Conservation (phyloP, 2,329 filamentous ascomycete species). For the Bisporella sp. region DNA sequence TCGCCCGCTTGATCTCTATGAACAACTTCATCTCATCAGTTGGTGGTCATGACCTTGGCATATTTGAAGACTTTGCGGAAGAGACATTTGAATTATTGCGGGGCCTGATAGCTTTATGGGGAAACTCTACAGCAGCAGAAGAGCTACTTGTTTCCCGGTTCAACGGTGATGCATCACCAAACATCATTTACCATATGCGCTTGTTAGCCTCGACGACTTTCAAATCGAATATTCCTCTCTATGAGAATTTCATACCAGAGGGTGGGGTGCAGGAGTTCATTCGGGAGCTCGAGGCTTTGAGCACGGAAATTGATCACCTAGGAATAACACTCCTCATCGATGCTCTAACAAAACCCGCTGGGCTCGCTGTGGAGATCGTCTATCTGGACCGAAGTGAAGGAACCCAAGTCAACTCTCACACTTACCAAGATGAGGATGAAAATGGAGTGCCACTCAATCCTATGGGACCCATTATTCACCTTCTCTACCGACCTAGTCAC, state of each 20-base stretch:
- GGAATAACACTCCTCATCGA: slow-evolving; percentile 72
- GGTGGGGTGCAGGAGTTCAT: slow-evolving; percentile 61
- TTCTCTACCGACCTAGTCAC: slow-evolving; percentile 69
- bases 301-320: slow-evolving; percentile 86
- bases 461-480: slow-evolving; percentile 45
- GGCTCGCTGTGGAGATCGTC: slow-evolving; percentile 76
- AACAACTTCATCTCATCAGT: slow-evolving; percentile 62
- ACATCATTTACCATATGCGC: slow-evolving; percentile 79
- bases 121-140: slow-evolving; percentile 39
- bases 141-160: slow-evolving; percentile 56
- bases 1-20: slow-evolving; percentile 63
- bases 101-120: slow-evolving; percentile 52
- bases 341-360: slow-evolving; percentile 70
- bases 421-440: slow-evolving; percentile 33
- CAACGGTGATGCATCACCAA: slow-evolving; percentile 65
- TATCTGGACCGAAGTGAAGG: slow-evolving; percentile 86
- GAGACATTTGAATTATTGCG: slow-evolving; percentile 63
- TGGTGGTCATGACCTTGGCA: slow-evolving; percentile 62
- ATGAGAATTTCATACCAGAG: slow-evolving; percentile 62
- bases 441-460: slow-evolving; percentile 27
- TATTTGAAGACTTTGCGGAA: slow-evolving; percentile 80
- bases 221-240: slow-evolving; percentile 63
- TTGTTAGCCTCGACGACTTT: slow-evolving; percentile 81
- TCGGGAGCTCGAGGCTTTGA: slow-evolving; percentile 62
- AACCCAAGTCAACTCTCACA: slow-evolving; percentile 58